Evolutionary conservation across 148 eudicot species (phyloP).

Genomic region (Polygonum aviculare): DNA sequence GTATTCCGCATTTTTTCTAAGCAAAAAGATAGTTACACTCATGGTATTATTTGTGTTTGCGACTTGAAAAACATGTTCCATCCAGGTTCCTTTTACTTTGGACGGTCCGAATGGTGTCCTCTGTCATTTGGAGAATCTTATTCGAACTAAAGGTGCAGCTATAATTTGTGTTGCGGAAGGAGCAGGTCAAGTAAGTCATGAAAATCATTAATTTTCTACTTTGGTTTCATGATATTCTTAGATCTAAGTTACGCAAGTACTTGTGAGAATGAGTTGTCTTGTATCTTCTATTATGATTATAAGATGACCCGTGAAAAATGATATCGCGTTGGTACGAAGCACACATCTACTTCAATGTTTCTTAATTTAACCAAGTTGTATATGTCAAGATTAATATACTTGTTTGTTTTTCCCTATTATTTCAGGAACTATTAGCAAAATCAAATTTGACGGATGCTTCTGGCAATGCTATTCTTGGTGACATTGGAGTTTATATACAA

Average conservation of each 20-base stretch:
- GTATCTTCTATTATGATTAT: background rate
- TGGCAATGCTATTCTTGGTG: constrained; percentile 42
- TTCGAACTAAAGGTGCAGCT: constrained; percentile 43
- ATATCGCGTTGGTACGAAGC: background rate
- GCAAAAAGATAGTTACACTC: background rate
- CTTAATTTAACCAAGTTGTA: background rate
- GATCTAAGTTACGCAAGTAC: background rate
- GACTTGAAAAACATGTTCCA: background rate
- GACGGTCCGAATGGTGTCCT: constrained; percentile 39
- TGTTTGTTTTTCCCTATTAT: background rate
- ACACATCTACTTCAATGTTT: background rate
- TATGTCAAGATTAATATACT: background rate
- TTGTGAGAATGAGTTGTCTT: background rate
- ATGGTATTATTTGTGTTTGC: background rate
- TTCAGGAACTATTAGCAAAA: constrained; percentile 34
- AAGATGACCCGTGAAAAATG: background rate
- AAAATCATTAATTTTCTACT: background rate
- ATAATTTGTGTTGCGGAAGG: constrained; percentile 45
- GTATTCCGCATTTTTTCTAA: background rate
- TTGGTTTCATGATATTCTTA: background rate
- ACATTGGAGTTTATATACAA: constrained; percentile 37
- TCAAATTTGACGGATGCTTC: constrained; percentile 38
- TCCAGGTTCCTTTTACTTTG: constrained; percentile 35
- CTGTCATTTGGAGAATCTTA: constrained; percentile 32
- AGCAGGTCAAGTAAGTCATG: constrained; percentile 39